Evolutionary conservation across 2,329 filamentous ascomycete species (phyloP), one percentile per base, ranked within the genome.

Genomic region (Diaporthe batatas): DNA sequence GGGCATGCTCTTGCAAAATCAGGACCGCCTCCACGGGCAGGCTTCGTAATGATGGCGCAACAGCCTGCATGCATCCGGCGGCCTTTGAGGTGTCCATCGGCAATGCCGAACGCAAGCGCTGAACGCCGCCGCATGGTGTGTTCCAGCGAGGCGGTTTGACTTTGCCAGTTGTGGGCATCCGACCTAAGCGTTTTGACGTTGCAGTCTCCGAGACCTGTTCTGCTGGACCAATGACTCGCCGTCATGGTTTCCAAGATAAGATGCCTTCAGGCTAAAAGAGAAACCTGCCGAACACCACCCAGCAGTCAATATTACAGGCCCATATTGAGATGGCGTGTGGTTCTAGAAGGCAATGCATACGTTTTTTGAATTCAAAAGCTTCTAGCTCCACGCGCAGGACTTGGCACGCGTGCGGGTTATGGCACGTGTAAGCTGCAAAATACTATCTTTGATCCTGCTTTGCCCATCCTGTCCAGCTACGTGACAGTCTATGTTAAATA

Each of bases 61-160:
- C 44, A 51, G 44, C n/a, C 44, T 67, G 62, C 44, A 67, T 53
- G 62, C 62, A 67, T 67, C 47, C 47, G 44, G n/a, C 32, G 14
- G 32, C 44, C 36, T 67, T 29, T 39, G 44, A 47, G 32, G 32
- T 25, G 14, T 11, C 47, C n/a, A 32, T 53, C 62, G 62, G 62
- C 14, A 32, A 53, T 36, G 29, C 62, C 62, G 62, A 65, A 51
- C 44, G 4, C 62, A 65, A 64, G 44, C 59, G 44, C 42, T 34
- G 29, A 67, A 53, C 10, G 34, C 32, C 32, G 62, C 47, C 32
- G 39, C 58, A 64, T 67, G 23, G 53, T n/a, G 42, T n/a, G n/a
- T 32, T 70, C 55, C 42, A 39, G 18, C 42, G 68, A 42, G 44
- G 32, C 47, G 55, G 55, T 59, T 53, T 59, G 42, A 55, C 54